Conservation (phyloP, 2,329 filamentous ascomycete species). For the Aspergillus tubingensis region DNA sequence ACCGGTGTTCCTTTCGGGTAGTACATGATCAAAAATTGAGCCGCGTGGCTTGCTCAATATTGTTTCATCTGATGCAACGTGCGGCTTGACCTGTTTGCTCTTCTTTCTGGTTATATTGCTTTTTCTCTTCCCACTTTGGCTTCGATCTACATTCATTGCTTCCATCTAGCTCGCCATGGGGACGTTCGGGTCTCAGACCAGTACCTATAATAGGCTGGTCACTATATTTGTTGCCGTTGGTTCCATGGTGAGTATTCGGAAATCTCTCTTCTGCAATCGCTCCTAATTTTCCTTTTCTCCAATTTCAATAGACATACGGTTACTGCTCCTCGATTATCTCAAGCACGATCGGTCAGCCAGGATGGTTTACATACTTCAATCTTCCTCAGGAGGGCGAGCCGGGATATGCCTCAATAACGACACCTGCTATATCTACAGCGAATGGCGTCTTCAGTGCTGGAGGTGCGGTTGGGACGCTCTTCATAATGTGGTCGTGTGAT, state of each 20-base stretch:
- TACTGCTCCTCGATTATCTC: conserved; percentile 55
- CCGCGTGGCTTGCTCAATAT: not conserved
- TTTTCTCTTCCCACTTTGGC: conserved; percentile 4
- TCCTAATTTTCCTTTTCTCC: not conserved
- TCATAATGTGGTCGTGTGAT: conserved; percentile 54
- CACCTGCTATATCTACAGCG: conserved; percentile 51
- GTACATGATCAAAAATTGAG: not conserved
- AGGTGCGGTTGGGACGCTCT: conserved; percentile 50
- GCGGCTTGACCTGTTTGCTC: not conserved
- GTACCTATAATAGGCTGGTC: conserved; percentile 42
- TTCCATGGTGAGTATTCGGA: conserved; percentile 37
- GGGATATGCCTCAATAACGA: conserved; percentile 51
- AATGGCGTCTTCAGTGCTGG: conserved; percentile 54
- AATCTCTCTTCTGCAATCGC: not conserved
- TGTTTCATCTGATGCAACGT: not conserved
- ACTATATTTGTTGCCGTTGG: conserved; percentile 43
- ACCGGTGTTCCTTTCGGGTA: not conserved
- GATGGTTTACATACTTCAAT: conserved; percentile 54
- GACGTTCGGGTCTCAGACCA: conserved; percentile 39
- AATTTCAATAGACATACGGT: conserved; percentile 49
- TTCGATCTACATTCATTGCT: not conserved
- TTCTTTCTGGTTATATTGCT: conserved; percentile 3
- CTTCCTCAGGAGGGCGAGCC: conserved; percentile 47
- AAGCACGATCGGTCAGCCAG: conserved; percentile 56
- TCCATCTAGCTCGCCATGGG: conserved; percentile 24